phyloP scores from a whole-genome alignment of 2,329 filamentous ascomycete species.

The Epichloe typhina region DNA sequence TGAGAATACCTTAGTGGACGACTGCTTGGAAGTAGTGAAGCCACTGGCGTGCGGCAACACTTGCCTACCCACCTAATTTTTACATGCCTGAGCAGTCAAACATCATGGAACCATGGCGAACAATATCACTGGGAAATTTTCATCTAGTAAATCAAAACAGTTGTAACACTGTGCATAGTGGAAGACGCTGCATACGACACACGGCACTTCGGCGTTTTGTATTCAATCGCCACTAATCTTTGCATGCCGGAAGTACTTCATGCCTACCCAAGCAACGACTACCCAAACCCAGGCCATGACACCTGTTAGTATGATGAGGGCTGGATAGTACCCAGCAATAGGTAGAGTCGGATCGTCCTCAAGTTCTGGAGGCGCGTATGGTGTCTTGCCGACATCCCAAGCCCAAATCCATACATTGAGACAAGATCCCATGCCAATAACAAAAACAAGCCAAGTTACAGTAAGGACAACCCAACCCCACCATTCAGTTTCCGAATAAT shows the following conservation, averaged over 20 bases:
- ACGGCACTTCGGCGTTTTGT: not conserved
- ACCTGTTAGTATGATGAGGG: conserved; percentile 78
- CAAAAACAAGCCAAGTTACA: conserved; percentile 84
- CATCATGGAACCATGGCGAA: no score
- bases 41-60: no score
- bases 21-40: no score
- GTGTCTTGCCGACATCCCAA: conserved; percentile 94
- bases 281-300: conserved; percentile 99
- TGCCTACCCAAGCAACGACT: conserved; percentile 90
- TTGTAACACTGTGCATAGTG: not conserved
- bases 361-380: conserved; percentile 86
- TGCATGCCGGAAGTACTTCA: conserved; percentile 98
- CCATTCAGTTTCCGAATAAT: conserved; percentile 91
- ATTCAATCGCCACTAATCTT: conserved; percentile 60
- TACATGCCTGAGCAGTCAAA: no score
- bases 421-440: conserved; percentile 91
- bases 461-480: conserved; percentile 93
- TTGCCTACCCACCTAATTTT: no score
- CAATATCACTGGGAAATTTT: no score
- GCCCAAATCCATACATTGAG: conserved; percentile 96
- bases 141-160: no score
- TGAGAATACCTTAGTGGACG: no score
- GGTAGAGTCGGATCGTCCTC: conserved; percentile 91
- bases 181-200: not conserved
- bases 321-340: conserved; percentile 94